Conservation (phyloP, 2,329 filamentous ascomycete species). For the Penicillium sp. region DNA sequence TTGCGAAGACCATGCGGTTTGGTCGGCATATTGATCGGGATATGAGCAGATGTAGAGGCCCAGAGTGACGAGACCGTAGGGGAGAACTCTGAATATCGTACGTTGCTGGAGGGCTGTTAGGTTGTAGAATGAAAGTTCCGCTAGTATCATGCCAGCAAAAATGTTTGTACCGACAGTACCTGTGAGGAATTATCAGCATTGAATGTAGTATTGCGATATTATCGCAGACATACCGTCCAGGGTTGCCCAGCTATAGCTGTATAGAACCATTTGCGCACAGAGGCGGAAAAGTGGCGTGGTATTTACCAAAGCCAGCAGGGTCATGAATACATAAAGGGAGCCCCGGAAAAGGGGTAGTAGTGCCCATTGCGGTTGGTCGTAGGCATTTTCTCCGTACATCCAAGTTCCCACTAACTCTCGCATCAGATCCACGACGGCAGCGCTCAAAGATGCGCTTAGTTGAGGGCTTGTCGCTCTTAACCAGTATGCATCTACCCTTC, state of each 20-base stretch:
- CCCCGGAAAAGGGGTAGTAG: constrained; percentile 55
- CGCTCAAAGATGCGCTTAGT: constrained; percentile 40
- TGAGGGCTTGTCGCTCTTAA: constrained; percentile 52
- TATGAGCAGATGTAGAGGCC: constrained; percentile 61
- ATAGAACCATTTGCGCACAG: constrained; percentile 47
- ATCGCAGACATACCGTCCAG: constrained; percentile 26
- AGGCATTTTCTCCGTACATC: constrained; percentile 51
- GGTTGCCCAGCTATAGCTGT: constrained; percentile 46
- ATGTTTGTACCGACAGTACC: constrained; percentile 57
- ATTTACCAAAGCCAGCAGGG: constrained; percentile 52
- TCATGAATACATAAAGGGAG: constrained; percentile 55
- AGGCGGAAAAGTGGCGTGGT: constrained; percentile 52
- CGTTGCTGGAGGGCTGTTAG: constrained; percentile 43
- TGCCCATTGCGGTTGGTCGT: constrained; percentile 61
- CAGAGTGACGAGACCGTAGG: constrained; percentile 50
- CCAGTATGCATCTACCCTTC: constrained; percentile 60
- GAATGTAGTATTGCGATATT: not conserved
- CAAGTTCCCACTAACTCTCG: constrained; percentile 52
- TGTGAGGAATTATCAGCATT: constrained; percentile 14
- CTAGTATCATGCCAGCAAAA: constrained; percentile 61
- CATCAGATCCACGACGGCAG: constrained; percentile 47
- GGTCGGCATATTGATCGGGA: constrained; percentile 56
- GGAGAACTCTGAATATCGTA: constrained; percentile 46
- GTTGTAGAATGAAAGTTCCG: constrained; percentile 54
- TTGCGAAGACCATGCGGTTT: constrained; percentile 52